These are phyloP conservation scores for Lolium perenne DNA, from an alignment of 176 grass and related monocot species.

Conservation along the genomic window DNA sequence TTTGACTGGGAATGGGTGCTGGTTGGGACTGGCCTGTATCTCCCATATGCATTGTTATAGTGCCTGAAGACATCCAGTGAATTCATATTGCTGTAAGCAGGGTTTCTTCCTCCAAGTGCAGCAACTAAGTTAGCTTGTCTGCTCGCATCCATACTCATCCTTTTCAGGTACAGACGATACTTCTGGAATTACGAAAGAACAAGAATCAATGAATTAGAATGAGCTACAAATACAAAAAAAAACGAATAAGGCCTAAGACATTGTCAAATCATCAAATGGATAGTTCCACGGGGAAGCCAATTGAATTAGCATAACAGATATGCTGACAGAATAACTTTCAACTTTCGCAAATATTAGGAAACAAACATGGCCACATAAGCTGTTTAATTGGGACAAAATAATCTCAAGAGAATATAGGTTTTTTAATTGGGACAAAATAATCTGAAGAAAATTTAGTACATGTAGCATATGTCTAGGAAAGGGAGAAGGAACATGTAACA, in stretches of 20 bases:
- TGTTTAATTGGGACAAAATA: neutral
- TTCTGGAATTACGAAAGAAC: constrained; percentile 63
- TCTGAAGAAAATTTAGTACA: neutral
- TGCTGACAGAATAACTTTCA: neutral
- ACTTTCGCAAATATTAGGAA: constrained; percentile 31
- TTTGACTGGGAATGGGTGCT: constrained; percentile 51
- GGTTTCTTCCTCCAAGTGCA: constrained; percentile 63
- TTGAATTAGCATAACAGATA: neutral
- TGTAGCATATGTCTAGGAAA: neutral
- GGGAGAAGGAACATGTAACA: neutral
- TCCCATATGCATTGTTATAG: constrained; percentile 62
- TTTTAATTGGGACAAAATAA: neutral
- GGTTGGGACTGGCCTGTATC: constrained; percentile 56
- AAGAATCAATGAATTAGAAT: constrained; percentile 25
- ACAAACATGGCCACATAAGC: neutral
- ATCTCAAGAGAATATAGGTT: neutral
- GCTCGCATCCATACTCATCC: constrained; percentile 63
- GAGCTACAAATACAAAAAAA: constrained; percentile 24
- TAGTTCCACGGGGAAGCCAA: neutral
- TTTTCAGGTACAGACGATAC: constrained; percentile 90
- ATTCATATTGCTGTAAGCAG: constrained; percentile 61
- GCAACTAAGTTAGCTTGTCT: constrained; percentile 61
- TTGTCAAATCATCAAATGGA: neutral
- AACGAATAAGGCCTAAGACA: neutral
- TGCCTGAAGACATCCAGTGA: constrained; percentile 75